A percentile compares a stretch with the other conserved stretches of the same genome.
These are phyloP conservation scores for Candida caryicola DNA, from an alignment of 805 yeast species.

Conservation along the genomic window DNA sequence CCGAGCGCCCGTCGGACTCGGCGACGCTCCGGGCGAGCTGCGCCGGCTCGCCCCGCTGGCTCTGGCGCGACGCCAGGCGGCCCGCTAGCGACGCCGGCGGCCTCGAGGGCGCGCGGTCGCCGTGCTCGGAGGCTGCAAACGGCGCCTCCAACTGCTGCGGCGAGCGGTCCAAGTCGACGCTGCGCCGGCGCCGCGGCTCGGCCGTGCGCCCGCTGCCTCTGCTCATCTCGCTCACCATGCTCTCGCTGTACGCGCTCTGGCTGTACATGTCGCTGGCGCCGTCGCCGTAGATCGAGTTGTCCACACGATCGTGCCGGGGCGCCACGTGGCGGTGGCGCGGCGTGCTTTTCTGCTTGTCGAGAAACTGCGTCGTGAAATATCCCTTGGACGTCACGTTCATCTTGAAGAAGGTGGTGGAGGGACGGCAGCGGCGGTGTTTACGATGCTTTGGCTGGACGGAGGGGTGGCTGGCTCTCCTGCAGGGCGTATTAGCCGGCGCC, in stretches of 20 bases:
- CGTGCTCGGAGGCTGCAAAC: background rate
- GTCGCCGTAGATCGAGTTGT: slow-evolving; percentile 1
- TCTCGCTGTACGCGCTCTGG: background rate
- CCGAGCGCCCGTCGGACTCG: too few species aligned
- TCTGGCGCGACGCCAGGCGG: background rate
- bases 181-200: background rate
- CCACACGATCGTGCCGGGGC: background rate
- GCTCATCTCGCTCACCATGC: background rate
- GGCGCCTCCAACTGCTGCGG: background rate
- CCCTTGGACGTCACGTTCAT: slow-evolving; percentile 44
- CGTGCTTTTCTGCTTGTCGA: slow-evolving; percentile 20
- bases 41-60: slow-evolving; percentile 3
- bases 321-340: slow-evolving; percentile 6
- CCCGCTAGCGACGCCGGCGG: background rate
- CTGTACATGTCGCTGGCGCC: slow-evolving; percentile 1
- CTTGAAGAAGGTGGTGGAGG: background rate
- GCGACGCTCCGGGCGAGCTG: too few species aligned
- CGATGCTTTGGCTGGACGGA: too few species aligned
- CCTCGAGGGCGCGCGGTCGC: background rate
- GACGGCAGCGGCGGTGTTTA: background rate
- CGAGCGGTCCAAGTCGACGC: background rate
- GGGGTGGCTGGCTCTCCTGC: background rate
- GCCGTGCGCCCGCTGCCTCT: too few species aligned
- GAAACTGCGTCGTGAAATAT: slow-evolving; percentile 37
- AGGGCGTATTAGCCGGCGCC: background rate